Conservation (phyloP, 2,329 filamentous ascomycete species). For the Colletotrichum sp. region DNA sequence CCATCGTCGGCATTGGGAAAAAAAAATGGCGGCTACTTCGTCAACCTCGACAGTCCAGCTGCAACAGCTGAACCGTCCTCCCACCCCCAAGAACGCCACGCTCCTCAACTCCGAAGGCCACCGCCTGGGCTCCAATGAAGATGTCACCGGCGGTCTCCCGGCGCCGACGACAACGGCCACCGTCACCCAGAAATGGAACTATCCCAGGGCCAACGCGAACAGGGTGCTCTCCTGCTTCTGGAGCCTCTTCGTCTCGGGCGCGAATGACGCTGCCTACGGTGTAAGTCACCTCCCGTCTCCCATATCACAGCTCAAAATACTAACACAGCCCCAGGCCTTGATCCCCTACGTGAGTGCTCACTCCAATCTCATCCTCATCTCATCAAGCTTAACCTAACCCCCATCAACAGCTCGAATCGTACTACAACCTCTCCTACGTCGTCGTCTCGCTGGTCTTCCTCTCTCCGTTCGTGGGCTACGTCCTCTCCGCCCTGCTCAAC, state of each 20-base stretch:
- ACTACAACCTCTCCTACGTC: slow-evolving; percentile 66
- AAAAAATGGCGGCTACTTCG: background rate
- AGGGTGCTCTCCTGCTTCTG: slow-evolving; percentile 60
- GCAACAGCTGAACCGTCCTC: background rate
- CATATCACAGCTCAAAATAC: background rate
- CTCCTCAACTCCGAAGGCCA: slow-evolving; percentile 8
- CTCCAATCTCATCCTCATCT: slow-evolving; percentile 23
- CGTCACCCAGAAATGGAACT: slow-evolving; percentile 50
- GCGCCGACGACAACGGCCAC: background rate
- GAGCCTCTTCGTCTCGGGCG: slow-evolving; percentile 62
- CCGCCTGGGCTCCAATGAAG: background rate
- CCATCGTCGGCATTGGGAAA: background rate
- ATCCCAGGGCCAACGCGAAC: slow-evolving; percentile 51
- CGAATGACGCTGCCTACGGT: slow-evolving; percentile 64
- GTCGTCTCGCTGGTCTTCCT: slow-evolving; percentile 71
- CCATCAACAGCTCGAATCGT: slow-evolving; percentile 34
- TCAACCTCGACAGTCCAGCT: slow-evolving; percentile 10
- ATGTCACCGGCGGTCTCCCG: slow-evolving; percentile 5
- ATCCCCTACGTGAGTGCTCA: slow-evolving; percentile 51
- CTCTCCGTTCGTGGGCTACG: slow-evolving; percentile 69
- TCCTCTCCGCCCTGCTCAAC: slow-evolving; percentile 65
- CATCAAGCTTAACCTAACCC: slow-evolving; percentile 26
- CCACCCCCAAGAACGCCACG: background rate
- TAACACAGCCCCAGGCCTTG: slow-evolving; percentile 41
- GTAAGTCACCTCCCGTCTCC: slow-evolving; percentile 38